Evolutionary conservation across 306 rosid genomes (phyloP).

Genomic region (Gynostemma pentaphyllum): DNA sequence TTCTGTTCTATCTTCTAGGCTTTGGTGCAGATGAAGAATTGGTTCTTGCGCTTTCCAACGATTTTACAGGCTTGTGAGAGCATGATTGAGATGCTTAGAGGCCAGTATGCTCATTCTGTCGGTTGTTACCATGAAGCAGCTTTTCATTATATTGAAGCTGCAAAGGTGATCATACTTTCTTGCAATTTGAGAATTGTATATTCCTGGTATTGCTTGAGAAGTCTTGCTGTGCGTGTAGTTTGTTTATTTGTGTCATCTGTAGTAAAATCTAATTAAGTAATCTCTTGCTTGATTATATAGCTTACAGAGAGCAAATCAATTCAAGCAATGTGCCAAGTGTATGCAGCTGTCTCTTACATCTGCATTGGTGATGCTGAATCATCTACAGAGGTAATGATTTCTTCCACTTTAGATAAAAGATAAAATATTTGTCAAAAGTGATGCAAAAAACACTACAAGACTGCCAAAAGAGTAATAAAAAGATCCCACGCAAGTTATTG

Average conservation of each 20-base stretch:
- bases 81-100: slow-evolving; percentile 87
- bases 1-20: slow-evolving; percentile 45
- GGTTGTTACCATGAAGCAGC: slow-evolving; percentile 84
- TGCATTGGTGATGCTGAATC: slow-evolving; percentile 98
- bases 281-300: slow-evolving; percentile 23
- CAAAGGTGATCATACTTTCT: slow-evolving; percentile 36
- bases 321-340: slow-evolving; percentile 87
- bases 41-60: slow-evolving; percentile 87
- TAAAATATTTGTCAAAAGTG: neutral
- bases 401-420: neutral
- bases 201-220: slow-evolving; percentile 1
- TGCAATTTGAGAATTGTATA: slow-evolving; percentile 2
- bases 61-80: slow-evolving; percentile 90
- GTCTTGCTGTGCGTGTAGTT: slow-evolving; percentile 2
- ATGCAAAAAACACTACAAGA: too few relatives aligned
- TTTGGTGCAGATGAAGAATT: slow-evolving; percentile 76
- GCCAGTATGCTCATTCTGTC: slow-evolving; percentile 88
- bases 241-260: slow-evolving; percentile 5
- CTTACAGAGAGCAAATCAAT: slow-evolving; percentile 87
- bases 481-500: neutral
- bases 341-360: slow-evolving; percentile 87
- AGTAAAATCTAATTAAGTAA: neutral
- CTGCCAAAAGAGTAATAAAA: neutral
- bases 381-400: slow-evolving; percentile 57
- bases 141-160: slow-evolving; percentile 80